Evolutionary conservation across 2,329 filamentous ascomycete species (phyloP), one percentile per base, ranked within the genome.

Genomic region (Sporothrix curviconia): DNA sequence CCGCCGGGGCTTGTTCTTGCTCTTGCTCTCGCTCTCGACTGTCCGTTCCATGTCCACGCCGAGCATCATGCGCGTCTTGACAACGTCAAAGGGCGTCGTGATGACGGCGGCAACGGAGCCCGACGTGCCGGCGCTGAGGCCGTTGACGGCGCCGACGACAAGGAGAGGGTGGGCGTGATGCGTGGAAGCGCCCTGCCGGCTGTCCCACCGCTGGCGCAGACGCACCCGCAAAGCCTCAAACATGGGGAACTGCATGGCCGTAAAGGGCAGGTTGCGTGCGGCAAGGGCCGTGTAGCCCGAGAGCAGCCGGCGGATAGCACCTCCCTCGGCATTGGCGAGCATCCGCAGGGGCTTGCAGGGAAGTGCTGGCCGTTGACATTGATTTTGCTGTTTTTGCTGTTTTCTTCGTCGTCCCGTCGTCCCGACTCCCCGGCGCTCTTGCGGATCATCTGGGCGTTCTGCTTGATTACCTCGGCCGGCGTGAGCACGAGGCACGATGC

Each of bases 41-140:
- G 61, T 66, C 32, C 61, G 12, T 51, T 67, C 58, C 67, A 64
- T 54, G 60, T 55, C 24, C 50, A 64, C 68, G 22, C 73, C 69
- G 25, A 96, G 76, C 91, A 95, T 96, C 72, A 95, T 87, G 51
- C 89, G 76, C 62, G 91, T 95, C 76, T 96, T 95, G 24, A 96
- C 81, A 9, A 95, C 90, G 70, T 96, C 92, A 56, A 91, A 83
- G 0, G 92, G 92, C 52, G 91, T 95, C 1, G 91, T 96, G n/a
- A 94, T 69, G 9, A 89, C 80, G 1, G 91, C 88, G 0, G 90
- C 86, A 8, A 92, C 70, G 6, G 83, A 82, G 0, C 91, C 91
- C 0, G 90, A 89, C 15, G 79, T 70, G 2, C 86, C 89, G 0
- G 90, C 91, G 66, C 87, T 89, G 3, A 80, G 58, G 0, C 87